Evolutionary conservation across 2,329 filamentous ascomycete species (phyloP), one percentile per base, ranked within the genome.

Genomic region (Neurospora crassa): DNA sequence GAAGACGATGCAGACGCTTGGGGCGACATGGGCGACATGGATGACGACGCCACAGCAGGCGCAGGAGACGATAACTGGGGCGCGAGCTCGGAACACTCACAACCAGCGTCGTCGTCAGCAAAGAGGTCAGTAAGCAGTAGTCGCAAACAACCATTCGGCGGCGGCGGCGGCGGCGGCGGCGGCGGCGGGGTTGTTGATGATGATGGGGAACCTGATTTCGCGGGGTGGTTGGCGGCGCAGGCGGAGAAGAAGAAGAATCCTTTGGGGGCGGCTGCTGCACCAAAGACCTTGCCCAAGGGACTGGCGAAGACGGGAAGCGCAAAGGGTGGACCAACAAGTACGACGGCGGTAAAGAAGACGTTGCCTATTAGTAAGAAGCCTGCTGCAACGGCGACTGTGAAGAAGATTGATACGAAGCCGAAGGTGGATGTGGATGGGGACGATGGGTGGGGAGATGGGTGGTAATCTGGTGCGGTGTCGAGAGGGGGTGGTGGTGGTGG

Each of bases 181-280:
- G 7, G 34, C 34, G 29, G 34, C 34, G 34, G 34, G 34, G 34
- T 37, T 8, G 34, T 6, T 37, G 34, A 37, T 76, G 90, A 92
- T 37, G 90, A 91, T 2, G 95, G 34, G 1, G 34, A 99, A 79
- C 95, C 95, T 0, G 96, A 98, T 80, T 98, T 99, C 80, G 95
- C 94, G 5, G 94, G 94, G 5, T 98, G 96, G 94, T 81, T 98
- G 29, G 94, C 93, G 14, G 94, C 94, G 14, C 93, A 97, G 79
- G 89, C 91, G 6, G 87, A 90, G 74, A 88, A 91, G 74, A 97
- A 96, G 82, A 85, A 85, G 12, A 79, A 79, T 1, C 53, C 53
- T 6, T 16, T 59, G 20, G 77, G 34, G 5, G 7, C 34, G 1
- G 34, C 34, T 37, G 34, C 80, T 72, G 79, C 1, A 77, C 80